Percentiles rank a stretch among this genome's conserved stretches.
Conservation (phyloP, 2,329 filamentous ascomycete species). For the Diaporthe australafricana region DNA sequence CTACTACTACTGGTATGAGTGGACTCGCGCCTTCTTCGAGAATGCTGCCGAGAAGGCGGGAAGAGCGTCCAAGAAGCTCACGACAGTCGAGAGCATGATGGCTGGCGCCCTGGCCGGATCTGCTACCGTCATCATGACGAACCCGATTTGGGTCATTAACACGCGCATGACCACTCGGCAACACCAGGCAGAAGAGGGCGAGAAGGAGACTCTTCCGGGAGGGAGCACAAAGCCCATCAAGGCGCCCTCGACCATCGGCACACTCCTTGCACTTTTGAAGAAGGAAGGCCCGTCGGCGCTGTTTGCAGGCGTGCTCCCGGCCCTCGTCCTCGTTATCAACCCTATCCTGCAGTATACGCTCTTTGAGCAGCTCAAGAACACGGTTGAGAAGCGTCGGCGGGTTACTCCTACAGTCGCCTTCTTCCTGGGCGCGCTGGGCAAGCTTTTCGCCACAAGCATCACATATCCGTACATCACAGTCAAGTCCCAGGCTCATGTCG, state of each 20-base stretch:
- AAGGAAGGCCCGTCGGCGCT: conserved; percentile 88
- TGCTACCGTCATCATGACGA: conserved; percentile 94
- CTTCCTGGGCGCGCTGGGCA: conserved; percentile 90
- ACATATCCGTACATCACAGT: conserved; percentile 99
- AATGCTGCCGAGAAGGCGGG: conserved; percentile 79
- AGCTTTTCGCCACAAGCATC: conserved; percentile 91
- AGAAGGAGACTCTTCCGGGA: conserved; percentile 44
- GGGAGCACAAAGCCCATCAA: conserved; percentile 49
- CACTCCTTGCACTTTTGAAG: conserved; percentile 81
- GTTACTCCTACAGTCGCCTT: conserved; percentile 91
- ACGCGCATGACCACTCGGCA: conserved; percentile 96
- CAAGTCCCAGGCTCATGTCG: conserved; percentile 97
- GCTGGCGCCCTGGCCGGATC: conserved; percentile 93
- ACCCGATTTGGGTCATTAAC: conserved; percentile 99
- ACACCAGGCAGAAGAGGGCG: conserved; percentile 52
- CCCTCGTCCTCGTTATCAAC: conserved; percentile 95
- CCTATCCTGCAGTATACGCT: conserved; percentile 98
- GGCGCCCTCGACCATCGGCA: conserved; percentile 78
- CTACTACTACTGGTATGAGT: conserved; percentile 99
- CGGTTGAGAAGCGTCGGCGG: conserved; percentile 73
- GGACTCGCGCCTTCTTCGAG: conserved; percentile 90
- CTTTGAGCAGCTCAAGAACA: conserved; percentile 97
- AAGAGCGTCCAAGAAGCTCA: conserved; percentile 83
- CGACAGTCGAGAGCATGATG: conserved; percentile 92
- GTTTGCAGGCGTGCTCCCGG: conserved; percentile 92